Evolutionary conservation across 2,329 filamentous ascomycete genomes (phyloP), one percentile per base, ranked within the genome.

Genomic region (Hymenoscyphus fraxineus): DNA sequence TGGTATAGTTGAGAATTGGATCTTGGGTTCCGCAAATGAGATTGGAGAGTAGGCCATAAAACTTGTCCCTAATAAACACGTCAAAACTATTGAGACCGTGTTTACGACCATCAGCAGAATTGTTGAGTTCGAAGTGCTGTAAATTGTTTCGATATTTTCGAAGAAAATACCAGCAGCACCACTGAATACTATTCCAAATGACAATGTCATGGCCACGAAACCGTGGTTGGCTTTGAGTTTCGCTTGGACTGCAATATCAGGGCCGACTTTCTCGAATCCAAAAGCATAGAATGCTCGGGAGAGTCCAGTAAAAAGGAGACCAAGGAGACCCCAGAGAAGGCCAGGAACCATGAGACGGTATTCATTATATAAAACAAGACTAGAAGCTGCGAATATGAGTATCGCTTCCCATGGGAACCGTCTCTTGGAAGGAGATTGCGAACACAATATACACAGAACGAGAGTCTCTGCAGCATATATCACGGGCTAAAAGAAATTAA

Each of bases 321-420:
- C 63, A 16, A 59, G 54, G 6, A 70, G 31, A 10, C 71, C 64
- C 31, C 60, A 68, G 12, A 73, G 44, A 6, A 74, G 58, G 22
- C 71, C 71, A 16, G 64, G 67, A n/a, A 73, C 69, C 55, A 65
- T 72, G n/a, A 73, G 69, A 35, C 71, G 70, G 61, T 70, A 70
- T 61, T 74, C 72, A 58, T 70, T 69, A 38, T 69, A 69, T 15
- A 73, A 56, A 5, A 72, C 61, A 5, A 68, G 19, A 27, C 54
- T 56, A 10, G 64, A 68, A 44, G 67, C 62, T 6, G 59, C 27
- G 13, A 59, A 51, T 9, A 65, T 58, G 10, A 69, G 15, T 6
- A 71, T 2, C 10, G 66, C 62, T 58, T 71, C 67, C 64, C 66
- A 68, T 1, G 69, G 64, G 38, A 68, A 35, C 22, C 57, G 60